A percentile compares a stretch with the other conserved stretches of the same genome.
Conservation (phyloP, 768 basidiomycete species). For the Tephrocybe sp. region DNA sequence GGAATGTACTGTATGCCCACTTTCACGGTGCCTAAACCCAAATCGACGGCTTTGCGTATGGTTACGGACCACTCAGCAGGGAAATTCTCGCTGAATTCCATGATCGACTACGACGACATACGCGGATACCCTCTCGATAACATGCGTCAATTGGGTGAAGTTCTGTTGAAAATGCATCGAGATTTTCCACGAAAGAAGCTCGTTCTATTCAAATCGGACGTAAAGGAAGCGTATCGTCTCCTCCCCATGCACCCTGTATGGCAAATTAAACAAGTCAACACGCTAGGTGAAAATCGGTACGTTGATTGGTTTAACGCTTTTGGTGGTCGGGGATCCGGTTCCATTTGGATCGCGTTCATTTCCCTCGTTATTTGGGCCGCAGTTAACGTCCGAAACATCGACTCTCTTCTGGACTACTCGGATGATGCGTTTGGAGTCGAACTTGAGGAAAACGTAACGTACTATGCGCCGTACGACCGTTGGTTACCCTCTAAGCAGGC, state of each 20-base stretch:
- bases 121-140: neutral
- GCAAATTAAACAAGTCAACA: constrained; percentile 32
- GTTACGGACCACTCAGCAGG: constrained; percentile 2
- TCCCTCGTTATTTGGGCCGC: constrained; percentile 34
- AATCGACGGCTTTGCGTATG: neutral
- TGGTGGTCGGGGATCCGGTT: constrained; percentile 25
- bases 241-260: constrained; percentile 29
- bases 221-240: constrained; percentile 29
- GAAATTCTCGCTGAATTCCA: neutral
- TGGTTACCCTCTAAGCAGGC: too few species aligned
- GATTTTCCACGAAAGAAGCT: constrained; percentile 3
- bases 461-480: constrained; percentile 30
- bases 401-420: too few species aligned
- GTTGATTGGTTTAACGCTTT: constrained; percentile 33
- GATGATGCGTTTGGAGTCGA: constrained; percentile 30
- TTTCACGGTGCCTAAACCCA: neutral
- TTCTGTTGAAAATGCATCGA: neutral
- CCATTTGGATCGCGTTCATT: constrained; percentile 25
- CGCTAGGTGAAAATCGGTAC: constrained; percentile 22
- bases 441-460: constrained; percentile 16
- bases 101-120: neutral
- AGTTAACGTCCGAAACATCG: too few species aligned
- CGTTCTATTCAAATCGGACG: constrained; percentile 36
- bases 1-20: neutral
- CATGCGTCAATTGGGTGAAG: neutral